These are phyloP conservation scores for Glycyrrhiza uralensis DNA, from an alignment of 306 rosid genomes.

Conservation along the genomic window DNA sequence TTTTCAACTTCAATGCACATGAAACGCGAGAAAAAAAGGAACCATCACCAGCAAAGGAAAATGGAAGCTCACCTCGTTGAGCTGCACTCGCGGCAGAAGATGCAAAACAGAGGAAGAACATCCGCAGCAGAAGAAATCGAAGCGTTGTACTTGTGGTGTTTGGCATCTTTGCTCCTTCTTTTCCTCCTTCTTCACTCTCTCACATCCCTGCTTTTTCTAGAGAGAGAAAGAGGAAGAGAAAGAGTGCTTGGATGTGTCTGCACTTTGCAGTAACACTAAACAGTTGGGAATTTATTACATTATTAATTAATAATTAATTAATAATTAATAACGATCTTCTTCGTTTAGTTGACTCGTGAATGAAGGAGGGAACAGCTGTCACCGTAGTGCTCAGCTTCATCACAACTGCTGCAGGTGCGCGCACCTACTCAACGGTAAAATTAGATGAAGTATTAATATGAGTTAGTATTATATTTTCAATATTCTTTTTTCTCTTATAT, in stretches of 20 bases:
- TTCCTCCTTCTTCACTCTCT: neutral
- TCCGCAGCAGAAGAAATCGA: slow-evolving; percentile 52
- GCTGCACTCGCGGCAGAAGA: slow-evolving; percentile 40
- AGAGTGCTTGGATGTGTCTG: slow-evolving; percentile 35
- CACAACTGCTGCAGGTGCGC: slow-evolving; percentile 9
- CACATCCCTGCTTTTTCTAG: slow-evolving; percentile 20
- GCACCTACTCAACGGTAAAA: neutral
- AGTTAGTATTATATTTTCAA: neutral
- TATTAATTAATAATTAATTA: neutral
- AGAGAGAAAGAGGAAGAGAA: slow-evolving; percentile 26
- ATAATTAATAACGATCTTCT: neutral
- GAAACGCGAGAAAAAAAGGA: neutral
- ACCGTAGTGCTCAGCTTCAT: neutral
- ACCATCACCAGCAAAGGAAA: neutral
- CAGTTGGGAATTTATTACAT: slow-evolving; percentile 15
- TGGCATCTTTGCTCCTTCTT: slow-evolving; percentile 8
- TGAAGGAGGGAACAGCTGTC: neutral
- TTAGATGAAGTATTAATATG: too few species aligned
- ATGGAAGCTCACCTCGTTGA: slow-evolving; percentile 45
- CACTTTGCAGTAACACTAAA: slow-evolving; percentile 16
- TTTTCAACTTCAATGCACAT: neutral
- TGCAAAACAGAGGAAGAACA: slow-evolving; percentile 39
- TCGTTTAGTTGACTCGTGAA: slow-evolving; percentile 40
- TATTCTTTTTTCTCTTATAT: too few species aligned
- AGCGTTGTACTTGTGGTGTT: slow-evolving; percentile 41